Conservation (phyloP, 176 grass and related monocot genomes). For the Aegilops longissima region DNA sequence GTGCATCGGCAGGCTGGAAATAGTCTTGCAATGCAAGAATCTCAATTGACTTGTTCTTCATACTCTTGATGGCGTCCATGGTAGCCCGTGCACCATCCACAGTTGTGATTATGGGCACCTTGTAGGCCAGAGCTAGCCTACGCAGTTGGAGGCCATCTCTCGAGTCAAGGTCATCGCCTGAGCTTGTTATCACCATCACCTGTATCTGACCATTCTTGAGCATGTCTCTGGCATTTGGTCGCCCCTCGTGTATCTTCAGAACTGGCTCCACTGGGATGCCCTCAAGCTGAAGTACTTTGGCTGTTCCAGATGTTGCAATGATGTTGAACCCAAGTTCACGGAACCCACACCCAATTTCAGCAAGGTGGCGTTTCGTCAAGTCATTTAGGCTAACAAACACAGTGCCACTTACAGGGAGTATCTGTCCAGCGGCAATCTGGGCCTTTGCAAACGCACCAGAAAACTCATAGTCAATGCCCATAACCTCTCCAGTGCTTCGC, state of each 20-base stretch:
- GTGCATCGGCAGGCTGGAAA: conserved; percentile 50
- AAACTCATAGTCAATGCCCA: conserved; percentile 95
- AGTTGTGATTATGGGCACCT: conserved; percentile 90
- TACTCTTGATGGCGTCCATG: conserved; percentile 81
- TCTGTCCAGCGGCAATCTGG: conserved; percentile 97
- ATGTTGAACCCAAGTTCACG: conserved; percentile 80
- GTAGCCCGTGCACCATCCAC: conserved; percentile 90
- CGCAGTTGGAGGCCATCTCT: conserved; percentile 86
- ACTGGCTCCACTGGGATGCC: conserved; percentile 78
- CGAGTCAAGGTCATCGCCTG: conserved; percentile 78
- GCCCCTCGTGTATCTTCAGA: conserved; percentile 92
- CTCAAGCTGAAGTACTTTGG: conserved; percentile 80
- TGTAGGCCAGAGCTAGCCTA: conserved; percentile 80
- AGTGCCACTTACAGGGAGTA: conserved; percentile 64
- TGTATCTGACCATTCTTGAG: conserved; percentile 92
- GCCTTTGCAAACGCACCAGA: conserved; percentile 94
- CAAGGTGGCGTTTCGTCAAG: conserved; percentile 82
- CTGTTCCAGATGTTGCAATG: conserved; percentile 83
- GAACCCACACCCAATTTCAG: conserved; percentile 69
- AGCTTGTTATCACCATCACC: conserved; percentile 96
- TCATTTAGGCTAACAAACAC: conserved; percentile 94
- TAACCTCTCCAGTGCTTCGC: conserved; percentile 98
- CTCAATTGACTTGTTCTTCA: conserved; percentile 76
- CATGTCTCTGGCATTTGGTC: conserved; percentile 87
- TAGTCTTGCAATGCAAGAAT: conserved; percentile 92